Evolutionary conservation across 2,329 filamentous ascomycete species (phyloP).

Genomic region (Monosporascus sp.): DNA sequence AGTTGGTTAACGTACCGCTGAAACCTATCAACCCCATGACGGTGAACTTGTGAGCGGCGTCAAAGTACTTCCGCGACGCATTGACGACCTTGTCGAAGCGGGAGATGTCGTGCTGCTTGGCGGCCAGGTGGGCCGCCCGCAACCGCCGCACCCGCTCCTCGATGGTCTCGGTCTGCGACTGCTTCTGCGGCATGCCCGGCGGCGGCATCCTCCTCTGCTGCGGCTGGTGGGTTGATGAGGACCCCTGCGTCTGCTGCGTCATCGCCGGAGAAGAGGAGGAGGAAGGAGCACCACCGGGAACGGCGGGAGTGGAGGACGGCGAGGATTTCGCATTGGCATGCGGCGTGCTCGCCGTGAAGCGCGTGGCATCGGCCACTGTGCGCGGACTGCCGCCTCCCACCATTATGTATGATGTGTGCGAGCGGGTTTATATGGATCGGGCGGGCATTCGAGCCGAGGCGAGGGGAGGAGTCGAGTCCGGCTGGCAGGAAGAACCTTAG

Average conservation of each 20-base stretch:
- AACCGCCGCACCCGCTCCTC: constrained; percentile 65
- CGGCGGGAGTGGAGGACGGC: constrained; percentile 29
- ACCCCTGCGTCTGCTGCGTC: not conserved
- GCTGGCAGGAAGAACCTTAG: too few relatives aligned
- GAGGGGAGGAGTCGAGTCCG: too few relatives aligned
- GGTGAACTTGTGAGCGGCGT: constrained; percentile 51
- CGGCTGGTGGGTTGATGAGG: not conserved
- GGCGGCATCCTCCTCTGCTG: constrained; percentile 10
- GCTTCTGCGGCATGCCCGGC: constrained; percentile 21
- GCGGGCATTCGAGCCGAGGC: too few relatives aligned
- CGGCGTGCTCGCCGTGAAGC: constrained; percentile 66
- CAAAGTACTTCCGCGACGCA: constrained; percentile 44
- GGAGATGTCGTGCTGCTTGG: constrained; percentile 54
- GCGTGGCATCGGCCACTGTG: constrained; percentile 73
- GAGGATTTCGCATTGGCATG: constrained; percentile 62
- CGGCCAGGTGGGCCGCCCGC: constrained; percentile 62
- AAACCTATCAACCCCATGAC: constrained; percentile 51
- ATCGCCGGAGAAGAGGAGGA: constrained; percentile 4
- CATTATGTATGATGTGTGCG: not conserved
- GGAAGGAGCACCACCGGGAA: constrained; percentile 9
- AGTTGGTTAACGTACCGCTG: constrained; percentile 40
- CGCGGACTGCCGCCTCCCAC: constrained; percentile 41
- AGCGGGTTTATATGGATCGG: too few relatives aligned
- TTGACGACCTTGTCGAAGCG: constrained; percentile 46
- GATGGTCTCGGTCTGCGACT: constrained; percentile 51